phyloP scores from a whole-genome alignment of 129 eudicot species.

The Glebionis coronaria region DNA sequence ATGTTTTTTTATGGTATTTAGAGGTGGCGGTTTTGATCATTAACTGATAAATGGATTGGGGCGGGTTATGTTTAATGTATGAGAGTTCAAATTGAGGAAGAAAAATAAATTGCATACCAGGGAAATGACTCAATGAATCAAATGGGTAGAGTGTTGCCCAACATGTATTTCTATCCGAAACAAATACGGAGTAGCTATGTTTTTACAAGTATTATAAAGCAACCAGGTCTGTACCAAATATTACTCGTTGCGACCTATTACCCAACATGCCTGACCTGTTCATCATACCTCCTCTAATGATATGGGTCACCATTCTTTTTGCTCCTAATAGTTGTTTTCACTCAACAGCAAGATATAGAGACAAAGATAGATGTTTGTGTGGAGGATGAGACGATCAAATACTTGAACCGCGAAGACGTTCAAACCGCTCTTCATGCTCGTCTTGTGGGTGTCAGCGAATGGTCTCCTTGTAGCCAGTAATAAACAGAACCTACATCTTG shows the following conservation, averaged over 20 bases:
- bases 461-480: conserved; percentile 55
- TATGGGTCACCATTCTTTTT: not conserved
- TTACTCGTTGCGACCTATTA: not conserved
- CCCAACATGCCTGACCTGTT: not conserved
- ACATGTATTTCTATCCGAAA: not conserved
- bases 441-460: conserved; percentile 43
- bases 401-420: conserved; percentile 63
- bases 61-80: not conserved
- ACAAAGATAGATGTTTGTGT: conserved; percentile 54
- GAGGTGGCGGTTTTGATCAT: not conserved
- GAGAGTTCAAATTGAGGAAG: not conserved
- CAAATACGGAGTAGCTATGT: not conserved
- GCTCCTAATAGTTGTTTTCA: conserved; percentile 9
- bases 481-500: not conserved
- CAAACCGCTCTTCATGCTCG: conserved; percentile 55
- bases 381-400: conserved; percentile 45
- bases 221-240: not conserved
- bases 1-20: not conserved
- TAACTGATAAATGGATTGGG: not conserved
- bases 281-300: not conserved
- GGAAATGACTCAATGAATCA: not conserved
- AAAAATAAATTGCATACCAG: not conserved
- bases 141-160: not conserved
- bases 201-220: not conserved
- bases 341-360: conserved; percentile 34